phyloP scores from a whole-genome alignment of 805 yeast species.

The Naumovozyma castellii region DNA sequence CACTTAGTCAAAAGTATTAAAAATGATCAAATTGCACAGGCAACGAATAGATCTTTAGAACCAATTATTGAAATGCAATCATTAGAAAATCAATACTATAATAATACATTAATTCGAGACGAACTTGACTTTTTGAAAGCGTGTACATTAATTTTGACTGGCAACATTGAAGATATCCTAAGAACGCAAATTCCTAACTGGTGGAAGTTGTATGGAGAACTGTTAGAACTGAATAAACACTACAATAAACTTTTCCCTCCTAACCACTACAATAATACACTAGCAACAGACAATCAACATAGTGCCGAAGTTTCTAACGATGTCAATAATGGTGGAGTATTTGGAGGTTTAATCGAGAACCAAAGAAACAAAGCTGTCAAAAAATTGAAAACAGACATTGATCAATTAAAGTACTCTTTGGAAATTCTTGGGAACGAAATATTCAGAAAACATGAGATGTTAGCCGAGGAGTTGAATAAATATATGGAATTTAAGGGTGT shows the following conservation, averaged over 20 bases:
- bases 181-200: slow-evolving; percentile 32
- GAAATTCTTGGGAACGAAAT: slow-evolving; percentile 38
- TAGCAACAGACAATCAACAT: too few relatives aligned
- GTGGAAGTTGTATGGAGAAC: slow-evolving; percentile 38
- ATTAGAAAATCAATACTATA: not conserved
- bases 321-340: slow-evolving; percentile 17
- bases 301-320: too few relatives aligned
- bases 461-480: slow-evolving; percentile 56
- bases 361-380: slow-evolving; percentile 41
- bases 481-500: slow-evolving; percentile 43
- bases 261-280: not conserved
- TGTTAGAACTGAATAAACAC: slow-evolving; percentile 29
- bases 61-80: not conserved
- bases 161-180: slow-evolving; percentile 28
- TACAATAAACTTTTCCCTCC: slow-evolving; percentile 25
- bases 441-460: slow-evolving; percentile 44
- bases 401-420: slow-evolving; percentile 36
- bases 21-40: not conserved
- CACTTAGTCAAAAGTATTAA: not conserved
- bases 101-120: not conserved
- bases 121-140: slow-evolving; percentile 11
- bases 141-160: slow-evolving; percentile 19
- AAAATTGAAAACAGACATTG: slow-evolving; percentile 32
- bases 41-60: not conserved
- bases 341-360: slow-evolving; percentile 40